phyloP scores from a whole-genome alignment of 2,329 filamentous ascomycete genomes.

The Ophiostoma himal-ulmi region DNA sequence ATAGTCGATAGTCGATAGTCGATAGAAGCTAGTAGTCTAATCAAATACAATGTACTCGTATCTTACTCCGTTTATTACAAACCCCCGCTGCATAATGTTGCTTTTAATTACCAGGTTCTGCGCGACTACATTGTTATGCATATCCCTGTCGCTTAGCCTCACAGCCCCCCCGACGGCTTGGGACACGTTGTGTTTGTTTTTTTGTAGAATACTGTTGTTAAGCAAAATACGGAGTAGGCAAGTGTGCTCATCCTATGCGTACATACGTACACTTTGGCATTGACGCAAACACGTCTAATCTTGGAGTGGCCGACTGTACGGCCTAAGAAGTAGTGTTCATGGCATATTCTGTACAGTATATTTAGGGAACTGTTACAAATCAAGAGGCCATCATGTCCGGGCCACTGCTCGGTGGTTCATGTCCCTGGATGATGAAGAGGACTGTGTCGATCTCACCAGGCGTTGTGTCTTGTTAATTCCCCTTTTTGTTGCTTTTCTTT shows the following conservation, averaged over 20 bases:
- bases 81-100: constrained; percentile 39
- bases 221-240: not conserved
- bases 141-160: constrained; percentile 29
- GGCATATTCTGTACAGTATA: not conserved
- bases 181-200: not conserved
- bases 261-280: not conserved
- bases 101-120: constrained; percentile 45
- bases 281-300: constrained; percentile 13
- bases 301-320: constrained; percentile 8
- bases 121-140: constrained; percentile 42
- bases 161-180: constrained; percentile 23
- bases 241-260: not conserved
- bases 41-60: not conserved
- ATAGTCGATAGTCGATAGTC: not conserved
- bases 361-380: not conserved
- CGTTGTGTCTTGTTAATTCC: not conserved
- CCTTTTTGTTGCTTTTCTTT: not conserved
- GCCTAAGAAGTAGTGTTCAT: not conserved
- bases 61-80: not conserved
- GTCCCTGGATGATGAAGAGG: no score
- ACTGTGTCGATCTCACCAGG: no score
- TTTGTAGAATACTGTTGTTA: not conserved
- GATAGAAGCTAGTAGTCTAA: not conserved
- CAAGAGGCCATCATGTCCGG: not conserved
- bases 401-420: not conserved